Conservation (phyloP, 352 stramenopile species). For the Globisporangium iwayamae region DNA sequence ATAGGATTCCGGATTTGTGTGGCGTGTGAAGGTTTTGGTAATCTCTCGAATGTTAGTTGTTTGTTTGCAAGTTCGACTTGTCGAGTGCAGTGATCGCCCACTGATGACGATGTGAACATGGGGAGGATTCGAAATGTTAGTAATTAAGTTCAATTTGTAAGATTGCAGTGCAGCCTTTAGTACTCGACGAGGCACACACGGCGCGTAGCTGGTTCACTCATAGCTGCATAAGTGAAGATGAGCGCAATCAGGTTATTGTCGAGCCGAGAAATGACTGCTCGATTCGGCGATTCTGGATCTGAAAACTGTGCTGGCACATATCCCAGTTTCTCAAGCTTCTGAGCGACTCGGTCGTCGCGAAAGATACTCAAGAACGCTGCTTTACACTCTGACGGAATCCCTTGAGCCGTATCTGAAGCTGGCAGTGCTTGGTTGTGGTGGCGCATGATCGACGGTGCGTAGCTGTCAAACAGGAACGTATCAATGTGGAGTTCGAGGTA, state of each 20-base stretch:
- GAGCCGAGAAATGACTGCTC: not conserved
- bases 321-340: not conserved
- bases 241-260: slow-evolving; percentile 6
- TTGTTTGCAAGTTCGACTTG: not conserved
- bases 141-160: not conserved
- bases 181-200: slow-evolving; percentile 24
- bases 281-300: not conserved
- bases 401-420: not conserved
- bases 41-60: not conserved
- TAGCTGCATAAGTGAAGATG: slow-evolving; percentile 19
- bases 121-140: not conserved
- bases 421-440: slow-evolving; percentile 8
- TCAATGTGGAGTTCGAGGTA: slow-evolving; percentile 18
- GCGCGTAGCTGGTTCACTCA: slow-evolving; percentile 2
- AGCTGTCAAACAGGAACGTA: slow-evolving; percentile 11
- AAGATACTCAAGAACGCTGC: slow-evolving; percentile 12
- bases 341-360: not conserved
- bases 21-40: not conserved
- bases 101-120: not conserved
- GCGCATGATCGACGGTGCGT: slow-evolving; percentile 12
- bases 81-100: not conserved
- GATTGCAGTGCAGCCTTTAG: not conserved
- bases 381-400: not conserved
- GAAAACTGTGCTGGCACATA: not conserved
- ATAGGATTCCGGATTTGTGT: not conserved